These are phyloP conservation scores for Nannizzia gypsea DNA, from an alignment of 2,329 filamentous ascomycete species.

Conservation along the genomic window DNA sequence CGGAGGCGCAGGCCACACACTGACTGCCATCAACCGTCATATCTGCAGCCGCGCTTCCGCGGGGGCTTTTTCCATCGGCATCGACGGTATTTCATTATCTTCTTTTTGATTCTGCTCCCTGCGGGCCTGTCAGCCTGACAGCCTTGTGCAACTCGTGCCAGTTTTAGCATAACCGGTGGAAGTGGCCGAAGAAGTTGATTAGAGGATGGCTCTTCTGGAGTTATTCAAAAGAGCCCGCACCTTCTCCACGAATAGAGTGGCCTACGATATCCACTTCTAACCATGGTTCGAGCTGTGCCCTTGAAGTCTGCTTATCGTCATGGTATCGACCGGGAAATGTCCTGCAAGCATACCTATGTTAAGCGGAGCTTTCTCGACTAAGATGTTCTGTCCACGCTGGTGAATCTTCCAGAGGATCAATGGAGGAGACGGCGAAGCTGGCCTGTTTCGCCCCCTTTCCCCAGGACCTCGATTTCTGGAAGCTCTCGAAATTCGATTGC, in stretches of 20 bases:
- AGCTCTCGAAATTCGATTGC: background rate
- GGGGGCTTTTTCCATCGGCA: background rate
- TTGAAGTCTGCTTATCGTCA: background rate
- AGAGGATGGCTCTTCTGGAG: background rate
- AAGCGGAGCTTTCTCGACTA: background rate
- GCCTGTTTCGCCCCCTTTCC: background rate
- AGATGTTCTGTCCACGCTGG: background rate
- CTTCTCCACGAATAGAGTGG: background rate
- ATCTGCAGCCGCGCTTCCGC: background rate
- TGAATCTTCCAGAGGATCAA: slow-evolving; percentile 35
- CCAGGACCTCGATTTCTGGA: background rate
- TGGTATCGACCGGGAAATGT: background rate
- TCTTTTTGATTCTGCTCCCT: background rate
- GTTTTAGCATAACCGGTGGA: background rate
- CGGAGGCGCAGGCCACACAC: background rate
- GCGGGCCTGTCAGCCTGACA: background rate
- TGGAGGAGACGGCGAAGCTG: background rate
- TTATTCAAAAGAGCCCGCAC: background rate
- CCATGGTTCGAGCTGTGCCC: background rate
- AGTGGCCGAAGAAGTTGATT: background rate
- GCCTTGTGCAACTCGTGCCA: background rate
- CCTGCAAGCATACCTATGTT: background rate
- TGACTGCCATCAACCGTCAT: no score
- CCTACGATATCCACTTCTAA: background rate
- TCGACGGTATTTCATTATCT: background rate